phyloP scores from a whole-genome alignment of 225 moss, liverwort and hornwort species.

The Neckera pumila region DNA sequence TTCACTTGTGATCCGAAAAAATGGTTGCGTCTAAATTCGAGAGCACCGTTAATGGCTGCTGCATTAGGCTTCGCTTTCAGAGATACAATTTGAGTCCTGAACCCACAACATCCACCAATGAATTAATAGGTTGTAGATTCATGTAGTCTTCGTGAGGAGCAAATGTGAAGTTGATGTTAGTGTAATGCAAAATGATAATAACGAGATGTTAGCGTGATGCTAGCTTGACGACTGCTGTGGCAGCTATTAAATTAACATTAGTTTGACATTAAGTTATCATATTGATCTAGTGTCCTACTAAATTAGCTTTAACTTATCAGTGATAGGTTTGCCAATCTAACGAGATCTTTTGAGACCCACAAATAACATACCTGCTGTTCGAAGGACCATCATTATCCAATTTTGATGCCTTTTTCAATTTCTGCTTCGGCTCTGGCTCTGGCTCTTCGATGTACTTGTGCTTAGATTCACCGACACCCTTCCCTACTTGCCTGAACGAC shows the following conservation, averaged over 20 bases:
- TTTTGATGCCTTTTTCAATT: not conserved
- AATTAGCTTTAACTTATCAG: not conserved
- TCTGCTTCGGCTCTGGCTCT: not conserved
- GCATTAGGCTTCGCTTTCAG: constrained; percentile 22
- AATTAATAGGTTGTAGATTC: not conserved
- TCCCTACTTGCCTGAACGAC: constrained; percentile 11
- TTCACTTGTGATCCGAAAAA: constrained; percentile 27
- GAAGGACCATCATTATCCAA: not conserved
- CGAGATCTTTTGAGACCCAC: not conserved
- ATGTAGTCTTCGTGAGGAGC: not conserved
- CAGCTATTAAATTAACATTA: not conserved
- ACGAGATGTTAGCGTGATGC: not conserved
- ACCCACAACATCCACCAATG: not conserved
- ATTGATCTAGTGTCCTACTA: not conserved
- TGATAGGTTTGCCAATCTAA: not conserved
- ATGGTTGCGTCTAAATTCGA: constrained; percentile 28
- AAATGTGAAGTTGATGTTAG: not conserved
- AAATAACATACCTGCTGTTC: constrained; percentile 19
- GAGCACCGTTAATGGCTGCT: constrained; percentile 12
- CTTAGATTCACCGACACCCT: constrained; percentile 21
- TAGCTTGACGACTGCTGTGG: not conserved
- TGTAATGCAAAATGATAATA: not conserved
- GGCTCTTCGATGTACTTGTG: constrained; percentile 31
- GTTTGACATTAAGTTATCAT: not conserved
- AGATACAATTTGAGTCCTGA: constrained; percentile 31